Conservation (phyloP, 305 asterid genomes). For the Striga hermonthica region DNA sequence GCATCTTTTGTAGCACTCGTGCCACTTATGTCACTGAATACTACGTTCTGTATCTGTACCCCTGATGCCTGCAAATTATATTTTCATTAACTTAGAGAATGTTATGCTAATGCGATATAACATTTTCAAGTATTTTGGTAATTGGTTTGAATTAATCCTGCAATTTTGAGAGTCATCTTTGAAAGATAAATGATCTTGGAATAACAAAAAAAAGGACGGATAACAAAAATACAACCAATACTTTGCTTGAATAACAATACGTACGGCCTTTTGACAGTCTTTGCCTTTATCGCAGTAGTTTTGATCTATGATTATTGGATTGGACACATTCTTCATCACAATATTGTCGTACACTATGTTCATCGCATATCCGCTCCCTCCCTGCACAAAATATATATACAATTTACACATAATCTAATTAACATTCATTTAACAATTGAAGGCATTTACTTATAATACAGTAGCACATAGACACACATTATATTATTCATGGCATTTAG, state of each 20-base stretch:
- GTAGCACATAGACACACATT: background rate
- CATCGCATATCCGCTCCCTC: slow-evolving; percentile 79
- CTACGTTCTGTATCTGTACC: slow-evolving; percentile 60
- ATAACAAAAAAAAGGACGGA: background rate
- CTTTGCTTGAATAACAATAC: too few species aligned
- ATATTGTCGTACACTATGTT: slow-evolving; percentile 65
- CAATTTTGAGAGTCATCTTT: background rate
- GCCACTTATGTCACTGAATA: slow-evolving; percentile 74
- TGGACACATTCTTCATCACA: slow-evolving; percentile 59
- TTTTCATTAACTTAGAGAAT: background rate
- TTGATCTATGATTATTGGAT: slow-evolving; percentile 85
- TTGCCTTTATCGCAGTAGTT: slow-evolving; percentile 66
- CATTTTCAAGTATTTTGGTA: too few species aligned
- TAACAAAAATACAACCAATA: background rate
- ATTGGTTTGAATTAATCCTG: background rate
- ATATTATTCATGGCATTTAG: background rate
- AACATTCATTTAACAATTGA: too few species aligned
- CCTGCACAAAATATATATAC: slow-evolving; percentile 41
- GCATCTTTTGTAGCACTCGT: slow-evolving; percentile 69
- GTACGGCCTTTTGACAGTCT: slow-evolving; percentile 57
- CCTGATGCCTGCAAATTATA: slow-evolving; percentile 56
- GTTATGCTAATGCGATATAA: background rate
- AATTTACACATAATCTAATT: background rate
- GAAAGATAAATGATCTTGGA: background rate
- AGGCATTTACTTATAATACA: too few species aligned